Evolutionary conservation across 805 yeast species (phyloP).

Genomic region (Metschnikowia baotianmanensis): DNA sequence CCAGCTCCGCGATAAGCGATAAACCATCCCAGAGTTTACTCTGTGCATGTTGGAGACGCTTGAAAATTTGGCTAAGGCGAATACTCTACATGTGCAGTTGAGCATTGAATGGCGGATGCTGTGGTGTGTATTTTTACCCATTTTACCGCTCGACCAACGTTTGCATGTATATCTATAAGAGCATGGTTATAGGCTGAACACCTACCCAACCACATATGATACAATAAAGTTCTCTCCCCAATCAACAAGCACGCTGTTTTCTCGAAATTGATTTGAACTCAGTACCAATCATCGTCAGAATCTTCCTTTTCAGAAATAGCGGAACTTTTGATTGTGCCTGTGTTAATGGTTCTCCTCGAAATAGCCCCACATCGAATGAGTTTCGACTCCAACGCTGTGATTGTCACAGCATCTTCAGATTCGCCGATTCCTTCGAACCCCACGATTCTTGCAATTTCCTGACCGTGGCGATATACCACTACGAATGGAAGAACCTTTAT

Average conservation of each 20-base stretch:
- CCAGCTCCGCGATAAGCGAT: too few relatives aligned
- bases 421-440: conserved; percentile 66
- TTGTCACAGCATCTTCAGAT: conserved; percentile 44
- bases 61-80: too few relatives aligned
- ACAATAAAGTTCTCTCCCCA: too few relatives aligned
- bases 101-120: too few relatives aligned
- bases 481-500: conserved; percentile 74
- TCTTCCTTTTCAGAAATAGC: conserved; percentile 29
- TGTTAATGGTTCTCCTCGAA: conserved; percentile 30
- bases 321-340: conserved; percentile 20
- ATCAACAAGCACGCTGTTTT: neutral
- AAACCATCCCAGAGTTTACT: too few relatives aligned
- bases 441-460: conserved; percentile 56
- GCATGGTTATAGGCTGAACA: too few relatives aligned
- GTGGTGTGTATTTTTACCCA: too few relatives aligned
- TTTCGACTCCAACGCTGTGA: conserved; percentile 46
- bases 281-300: conserved; percentile 22
- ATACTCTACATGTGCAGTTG: too few relatives aligned
- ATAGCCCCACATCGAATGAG: conserved; percentile 27
- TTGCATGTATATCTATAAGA: too few relatives aligned
- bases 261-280: neutral
- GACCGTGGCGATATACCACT: conserved; percentile 56
- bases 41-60: too few relatives aligned
- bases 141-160: too few relatives aligned
- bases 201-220: too few relatives aligned